Evolutionary conservation across 2,329 filamentous ascomycete genomes (phyloP).

Genomic region (Bipolaris zeicola): DNA sequence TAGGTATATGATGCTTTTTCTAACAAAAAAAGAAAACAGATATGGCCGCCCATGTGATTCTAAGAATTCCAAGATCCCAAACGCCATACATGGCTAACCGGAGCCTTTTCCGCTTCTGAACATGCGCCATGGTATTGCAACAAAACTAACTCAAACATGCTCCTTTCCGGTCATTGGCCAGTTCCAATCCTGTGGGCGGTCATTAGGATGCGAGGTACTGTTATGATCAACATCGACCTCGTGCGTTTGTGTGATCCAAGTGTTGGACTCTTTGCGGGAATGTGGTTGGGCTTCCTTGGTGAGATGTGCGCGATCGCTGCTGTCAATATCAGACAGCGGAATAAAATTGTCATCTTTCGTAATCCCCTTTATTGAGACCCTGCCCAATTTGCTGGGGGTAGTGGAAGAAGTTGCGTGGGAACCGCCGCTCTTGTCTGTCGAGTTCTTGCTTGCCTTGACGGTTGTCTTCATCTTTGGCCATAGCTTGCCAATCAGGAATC

Average conservation of each 20-base stretch:
- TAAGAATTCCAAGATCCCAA: background rate
- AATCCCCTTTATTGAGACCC: slow-evolving; percentile 26
- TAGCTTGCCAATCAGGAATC: slow-evolving; percentile 19
- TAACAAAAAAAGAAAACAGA: background rate
- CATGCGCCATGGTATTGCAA: background rate
- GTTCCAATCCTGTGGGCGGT: slow-evolving; percentile 16
- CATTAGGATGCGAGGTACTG: slow-evolving; percentile 4
- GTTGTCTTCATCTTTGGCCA: slow-evolving; percentile 24
- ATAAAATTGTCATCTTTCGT: slow-evolving; percentile 25
- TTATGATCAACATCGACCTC: slow-evolving; percentile 4
- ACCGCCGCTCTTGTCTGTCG: slow-evolving; percentile 6
- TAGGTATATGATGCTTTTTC: background rate
- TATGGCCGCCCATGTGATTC: background rate
- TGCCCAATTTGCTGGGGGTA: slow-evolving; percentile 5
- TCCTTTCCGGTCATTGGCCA: slow-evolving; percentile 11
- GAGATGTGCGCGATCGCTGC: slow-evolving; percentile 8
- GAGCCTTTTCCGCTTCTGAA: background rate
- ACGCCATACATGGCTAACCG: background rate
- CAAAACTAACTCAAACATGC: slow-evolving; percentile 14
- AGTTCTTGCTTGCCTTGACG: slow-evolving; percentile 12
- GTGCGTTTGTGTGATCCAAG: slow-evolving; percentile 13
- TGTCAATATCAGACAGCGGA: slow-evolving; percentile 29
- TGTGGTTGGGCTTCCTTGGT: background rate
- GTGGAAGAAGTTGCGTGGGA: background rate
- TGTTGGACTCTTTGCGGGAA: slow-evolving; percentile 5